Conservation (phyloP, 331 rosid genomes). For the Malus hybrid region DNA sequence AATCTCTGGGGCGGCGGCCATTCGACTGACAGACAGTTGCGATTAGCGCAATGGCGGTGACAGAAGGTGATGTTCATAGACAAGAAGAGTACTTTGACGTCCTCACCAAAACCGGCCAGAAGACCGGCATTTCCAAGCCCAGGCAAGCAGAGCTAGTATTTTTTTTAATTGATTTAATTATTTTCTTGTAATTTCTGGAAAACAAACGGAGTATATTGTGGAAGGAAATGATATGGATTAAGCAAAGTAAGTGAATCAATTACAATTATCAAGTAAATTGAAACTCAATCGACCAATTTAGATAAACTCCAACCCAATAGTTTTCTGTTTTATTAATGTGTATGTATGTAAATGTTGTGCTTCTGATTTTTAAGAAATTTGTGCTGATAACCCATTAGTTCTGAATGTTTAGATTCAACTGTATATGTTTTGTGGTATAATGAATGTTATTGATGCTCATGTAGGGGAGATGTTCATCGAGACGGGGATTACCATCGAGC, state of each 20-base stretch:
- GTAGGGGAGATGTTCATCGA: conserved; percentile 70
- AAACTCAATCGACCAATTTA: not conserved
- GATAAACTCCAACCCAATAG: not conserved
- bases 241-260: not conserved
- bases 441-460: not conserved
- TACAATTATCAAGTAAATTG: not conserved
- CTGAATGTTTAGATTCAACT: no score
- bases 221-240: not conserved
- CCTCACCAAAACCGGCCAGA: conserved; percentile 41
- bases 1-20: not conserved
- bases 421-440: not conserved
- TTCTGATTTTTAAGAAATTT: not conserved
- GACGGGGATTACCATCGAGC: conserved; percentile 95
- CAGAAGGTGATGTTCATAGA: not conserved
- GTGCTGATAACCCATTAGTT: not conserved
- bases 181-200: not conserved
- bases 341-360: not conserved
- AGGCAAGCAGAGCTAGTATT: conserved; percentile 18
- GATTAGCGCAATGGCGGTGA: conserved; percentile 20
- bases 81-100: conserved; percentile 48
- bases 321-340: no score
- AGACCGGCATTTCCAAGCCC: conserved; percentile 49
- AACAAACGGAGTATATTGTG: not conserved
- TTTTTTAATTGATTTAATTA: not conserved
- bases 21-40: not conserved